Percentiles rank a stretch among this genome's conserved stretches.
Conservation (phyloP, 805 yeast species). For the Candida ortonii region DNA sequence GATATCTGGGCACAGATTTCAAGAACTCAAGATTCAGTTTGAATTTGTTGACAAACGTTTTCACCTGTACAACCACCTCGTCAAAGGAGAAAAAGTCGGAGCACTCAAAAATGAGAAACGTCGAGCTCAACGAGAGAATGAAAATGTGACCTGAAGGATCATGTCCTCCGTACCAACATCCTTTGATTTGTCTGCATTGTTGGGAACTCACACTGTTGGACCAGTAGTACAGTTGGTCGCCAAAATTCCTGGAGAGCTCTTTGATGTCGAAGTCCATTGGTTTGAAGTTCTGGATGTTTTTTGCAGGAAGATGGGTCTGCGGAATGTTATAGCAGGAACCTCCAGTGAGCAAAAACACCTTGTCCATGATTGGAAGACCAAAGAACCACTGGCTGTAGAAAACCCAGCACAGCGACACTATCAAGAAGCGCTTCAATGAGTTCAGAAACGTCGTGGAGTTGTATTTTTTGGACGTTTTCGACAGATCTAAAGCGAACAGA, state of each 20-base stretch:
- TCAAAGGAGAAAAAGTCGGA: constrained; percentile 20
- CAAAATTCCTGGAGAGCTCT: constrained; percentile 5
- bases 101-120: constrained; percentile 65
- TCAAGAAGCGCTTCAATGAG: constrained; percentile 40
- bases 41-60: constrained; percentile 4
- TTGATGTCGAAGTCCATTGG: constrained; percentile 15
- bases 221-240: constrained; percentile 11
- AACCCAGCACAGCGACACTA: constrained; percentile 78
- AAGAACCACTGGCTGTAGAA: constrained; percentile 84
- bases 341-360: constrained; percentile 75
- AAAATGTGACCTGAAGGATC: constrained; percentile 97
- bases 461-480: constrained; percentile 10
- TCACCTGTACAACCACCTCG: constrained; percentile 14
- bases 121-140: constrained; percentile 61
- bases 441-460: constrained; percentile 6
- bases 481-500: constrained; percentile 16
- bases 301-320: constrained; percentile 4
- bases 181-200: constrained; percentile 55
- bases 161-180: constrained; percentile 82
- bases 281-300: constrained; percentile 2
- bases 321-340: constrained; percentile 59
- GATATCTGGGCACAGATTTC: constrained; percentile 15
- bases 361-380: constrained; percentile 87
- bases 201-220: constrained; percentile 34
- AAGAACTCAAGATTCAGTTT: neutral